A percentile compares a stretch with the other conserved stretches of the same genome.
phyloP scores from a whole-genome alignment of 352 stramenopile genomes.

The Elongisporangium undulatum region DNA sequence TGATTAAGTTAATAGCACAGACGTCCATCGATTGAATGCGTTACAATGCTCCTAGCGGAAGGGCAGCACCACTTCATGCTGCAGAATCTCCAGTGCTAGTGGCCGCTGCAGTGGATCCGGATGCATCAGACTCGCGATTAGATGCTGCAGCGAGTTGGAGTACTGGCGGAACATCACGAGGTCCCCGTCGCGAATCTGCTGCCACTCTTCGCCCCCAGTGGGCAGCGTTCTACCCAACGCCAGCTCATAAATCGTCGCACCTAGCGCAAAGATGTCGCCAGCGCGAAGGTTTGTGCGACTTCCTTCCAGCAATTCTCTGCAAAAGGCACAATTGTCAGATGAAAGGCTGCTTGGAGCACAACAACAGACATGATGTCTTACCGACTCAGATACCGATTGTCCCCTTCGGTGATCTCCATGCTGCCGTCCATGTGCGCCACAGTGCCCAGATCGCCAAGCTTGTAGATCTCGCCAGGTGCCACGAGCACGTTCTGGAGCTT shows the following conservation, averaged over 20 bases:
- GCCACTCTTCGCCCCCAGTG: constrained; percentile 76
- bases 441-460: constrained; percentile 80
- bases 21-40: neutral
- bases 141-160: constrained; percentile 82
- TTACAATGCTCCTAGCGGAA: constrained; percentile 21
- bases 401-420: constrained; percentile 85
- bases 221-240: constrained; percentile 63
- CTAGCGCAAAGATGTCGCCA: constrained; percentile 82
- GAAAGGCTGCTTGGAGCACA: neutral
- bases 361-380: constrained; percentile 8
- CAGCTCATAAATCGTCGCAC: constrained; percentile 82
- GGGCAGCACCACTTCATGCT: constrained; percentile 75
- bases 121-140: constrained; percentile 87
- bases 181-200: constrained; percentile 83
- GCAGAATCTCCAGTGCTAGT: constrained; percentile 77
- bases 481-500: constrained; percentile 84
- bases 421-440: constrained; percentile 70
- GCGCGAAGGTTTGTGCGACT: constrained; percentile 70
- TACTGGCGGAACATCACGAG: constrained; percentile 81
- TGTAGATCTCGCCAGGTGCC: constrained; percentile 59
- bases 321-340: neutral
- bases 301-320: constrained; percentile 73
- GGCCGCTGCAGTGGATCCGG: constrained; percentile 77
- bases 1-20: neutral
- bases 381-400: constrained; percentile 85